Evolutionary conservation across 1,284 basidiomycete genomes (phyloP).

Genomic region (Sporisorium iseilematis-ciliati): DNA sequence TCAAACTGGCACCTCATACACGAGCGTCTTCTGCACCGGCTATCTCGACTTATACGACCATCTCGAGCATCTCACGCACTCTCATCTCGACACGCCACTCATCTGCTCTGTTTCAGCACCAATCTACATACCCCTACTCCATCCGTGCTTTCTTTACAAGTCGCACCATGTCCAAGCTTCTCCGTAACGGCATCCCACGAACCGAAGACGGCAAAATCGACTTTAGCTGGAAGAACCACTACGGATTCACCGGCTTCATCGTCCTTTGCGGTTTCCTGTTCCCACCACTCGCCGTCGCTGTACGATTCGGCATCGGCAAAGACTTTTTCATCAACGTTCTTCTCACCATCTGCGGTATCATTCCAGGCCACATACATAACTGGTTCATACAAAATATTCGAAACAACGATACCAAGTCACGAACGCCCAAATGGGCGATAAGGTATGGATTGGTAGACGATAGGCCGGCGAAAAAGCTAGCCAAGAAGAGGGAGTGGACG

Average conservation of each 20-base stretch:
- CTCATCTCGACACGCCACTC: too few relatives aligned
- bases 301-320: constrained; percentile 89
- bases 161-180: constrained; percentile 42
- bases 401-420: constrained; percentile 56
- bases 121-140: too few relatives aligned
- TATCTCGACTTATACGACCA: too few relatives aligned
- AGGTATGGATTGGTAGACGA: constrained; percentile 61
- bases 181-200: constrained; percentile 49
- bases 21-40: too few relatives aligned
- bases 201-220: constrained; percentile 56
- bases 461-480: constrained; percentile 24
- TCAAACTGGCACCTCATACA: too few relatives aligned
- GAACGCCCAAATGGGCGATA: constrained; percentile 61
- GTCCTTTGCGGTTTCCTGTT: constrained; percentile 63
- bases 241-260: constrained; percentile 59
- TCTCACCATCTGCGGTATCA: constrained; percentile 82
- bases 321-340: constrained; percentile 94
- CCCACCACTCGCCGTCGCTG: constrained; percentile 79
- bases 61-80: background rate
- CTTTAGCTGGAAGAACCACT: constrained; percentile 52
- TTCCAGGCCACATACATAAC: constrained; percentile 72
- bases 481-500: constrained; percentile 53
- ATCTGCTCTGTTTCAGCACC: background rate
- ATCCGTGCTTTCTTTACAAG: too few relatives aligned
- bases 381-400: constrained; percentile 59